These are phyloP conservation scores for Penicillium atrosanguineum DNA, from an alignment of 495 filamentous ascomycete species.

Conservation along the genomic window DNA sequence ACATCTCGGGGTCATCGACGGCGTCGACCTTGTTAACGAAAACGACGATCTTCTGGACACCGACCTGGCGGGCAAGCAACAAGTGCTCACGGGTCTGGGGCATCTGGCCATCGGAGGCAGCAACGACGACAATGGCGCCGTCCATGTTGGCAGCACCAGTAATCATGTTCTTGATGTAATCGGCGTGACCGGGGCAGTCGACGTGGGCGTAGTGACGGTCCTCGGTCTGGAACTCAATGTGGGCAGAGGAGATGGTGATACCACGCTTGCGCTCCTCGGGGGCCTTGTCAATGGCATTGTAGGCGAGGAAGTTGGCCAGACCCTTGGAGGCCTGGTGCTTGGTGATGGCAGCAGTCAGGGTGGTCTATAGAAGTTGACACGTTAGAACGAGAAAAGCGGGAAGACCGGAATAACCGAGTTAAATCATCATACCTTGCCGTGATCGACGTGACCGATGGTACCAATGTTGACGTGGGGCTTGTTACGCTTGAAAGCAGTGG, in stretches of 20 bases:
- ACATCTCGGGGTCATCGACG: conserved; percentile 95
- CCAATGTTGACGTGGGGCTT: conserved; percentile 99
- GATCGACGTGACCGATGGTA: conserved; percentile 99
- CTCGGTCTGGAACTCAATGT: conserved; percentile 96
- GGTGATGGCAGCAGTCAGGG: conserved; percentile 95
- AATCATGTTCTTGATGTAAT: conserved; percentile 99
- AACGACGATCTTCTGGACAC: conserved; percentile 95
- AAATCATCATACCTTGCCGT: conserved; percentile 77
- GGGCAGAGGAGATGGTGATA: conserved; percentile 97
- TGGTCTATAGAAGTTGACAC: conserved; percentile 64
- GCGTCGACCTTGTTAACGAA: conserved; percentile 99
- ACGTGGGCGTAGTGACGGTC: conserved; percentile 96
- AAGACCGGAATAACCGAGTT: conserved; percentile 12
- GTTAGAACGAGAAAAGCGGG: conserved; percentile 23
- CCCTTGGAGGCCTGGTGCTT: conserved; percentile 95
- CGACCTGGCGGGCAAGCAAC: conserved; percentile 94
- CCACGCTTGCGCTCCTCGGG: conserved; percentile 99
- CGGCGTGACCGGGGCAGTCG: conserved; percentile 98
- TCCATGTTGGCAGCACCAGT: conserved; percentile 97
- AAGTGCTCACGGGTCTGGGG: conserved; percentile 98
- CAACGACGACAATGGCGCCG: conserved; percentile 96
- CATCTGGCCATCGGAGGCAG: conserved; percentile 99
- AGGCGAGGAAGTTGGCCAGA: conserved; percentile 88
- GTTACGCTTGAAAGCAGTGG: conserved; percentile 77
- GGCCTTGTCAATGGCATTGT: conserved; percentile 97